Base-by-base conservation (phyloP, 1,284 basidiomycete genomes). In the Leccinum huronense region DNA sequence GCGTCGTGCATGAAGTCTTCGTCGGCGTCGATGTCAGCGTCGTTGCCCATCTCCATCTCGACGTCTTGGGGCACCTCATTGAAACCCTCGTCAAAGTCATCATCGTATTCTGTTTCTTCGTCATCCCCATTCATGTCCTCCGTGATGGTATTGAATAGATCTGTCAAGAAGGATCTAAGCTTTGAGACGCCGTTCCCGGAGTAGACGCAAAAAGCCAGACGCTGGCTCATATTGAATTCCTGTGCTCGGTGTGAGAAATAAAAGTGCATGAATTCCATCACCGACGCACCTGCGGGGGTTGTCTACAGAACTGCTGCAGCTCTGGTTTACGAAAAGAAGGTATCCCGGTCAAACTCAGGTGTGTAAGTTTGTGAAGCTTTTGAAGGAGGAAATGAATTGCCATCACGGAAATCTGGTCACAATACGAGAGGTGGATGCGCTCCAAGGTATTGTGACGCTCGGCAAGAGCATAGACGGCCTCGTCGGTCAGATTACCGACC, bases 401-500 rank as follows among this genome's bases (percentile, higher is more conserved):
- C 75, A 90, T 86, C 66, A 98, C 93, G 5, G 91, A 88, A 66
- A 99, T 91, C 71, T 97, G 94, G 73, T 98, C 94, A 78, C 97
- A 99, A 76, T 98, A 99, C 1, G 95, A 97, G 30, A 99, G 81
- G 76, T 99, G 97, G 36, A 99, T 94, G 40, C 97, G 88, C 74
- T 99, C 97, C 27, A 99, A 83, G 2, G 94, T 93, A 45, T 87
- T 84, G 69, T 91, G 86, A 14, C 89, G 84, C 63, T 92, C 89
- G 3, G 89, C 93, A 9, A 99, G 84, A 1, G 94, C 85, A 71
- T 93, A 93, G 33, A 99, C 90, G 1, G 94, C 94, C 71, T 94
- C 88, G 73, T 99, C 97, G 3, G 97, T 99, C 61, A 99, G 81
- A 70, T 96, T 94, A 71, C 83, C 86, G 58, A 97, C 95, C 67